Base-by-base conservation (phyloP, 306 rosid genomes). In the Erythrophleum fordii region DNA sequence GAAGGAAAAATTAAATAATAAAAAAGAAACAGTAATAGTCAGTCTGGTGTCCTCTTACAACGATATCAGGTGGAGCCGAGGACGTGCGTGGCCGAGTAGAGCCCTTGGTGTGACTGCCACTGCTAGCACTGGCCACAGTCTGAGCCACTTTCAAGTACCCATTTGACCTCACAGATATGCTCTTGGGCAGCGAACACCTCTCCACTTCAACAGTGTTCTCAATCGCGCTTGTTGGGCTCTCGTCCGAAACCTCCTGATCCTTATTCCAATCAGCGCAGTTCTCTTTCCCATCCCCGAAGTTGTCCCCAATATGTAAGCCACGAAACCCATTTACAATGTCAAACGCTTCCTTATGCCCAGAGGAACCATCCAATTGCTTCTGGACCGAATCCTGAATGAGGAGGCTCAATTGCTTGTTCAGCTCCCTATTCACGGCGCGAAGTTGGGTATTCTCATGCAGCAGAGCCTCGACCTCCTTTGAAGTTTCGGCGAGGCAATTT, bases 111-210 rank as follows among this genome's bases (percentile, higher is more conserved):
- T 90, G 86, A 72, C 86, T 73, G 44, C 88, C 88, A 62, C 75
- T 87, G 42, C 64, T 69, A 55, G 83, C 64, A 56, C 62, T 39
- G 28, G 78, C 75, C 2, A 81, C 86, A 77, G 89, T 3, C 76
- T 72, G 90, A 66, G 77, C 85, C 62, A 73, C 72, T 88, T 91
- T 90, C 91, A 88, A 76, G 89, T 94, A 92, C 45, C 96, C 97
- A 80, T 83, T 88, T 18, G 97, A 95, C 66, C 97, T 90, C 65
- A 95, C 97, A 14, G 99, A 95, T 20, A 95, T 93, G 81, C 99
- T 95, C 86, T 95, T 95, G 2, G 99, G 99, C 77, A 95, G 90
- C 46, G 92, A 77, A 80, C 81, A 88, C 68, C 97, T 84, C 81
- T 88, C 92, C 70, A 66, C 87, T 45, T 91, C 91, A 52, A 76